Evolutionary conservation across 2,329 filamentous ascomycete genomes (phyloP), one percentile per base, ranked within the genome.

Genomic region (Hypomyces rosellus): DNA sequence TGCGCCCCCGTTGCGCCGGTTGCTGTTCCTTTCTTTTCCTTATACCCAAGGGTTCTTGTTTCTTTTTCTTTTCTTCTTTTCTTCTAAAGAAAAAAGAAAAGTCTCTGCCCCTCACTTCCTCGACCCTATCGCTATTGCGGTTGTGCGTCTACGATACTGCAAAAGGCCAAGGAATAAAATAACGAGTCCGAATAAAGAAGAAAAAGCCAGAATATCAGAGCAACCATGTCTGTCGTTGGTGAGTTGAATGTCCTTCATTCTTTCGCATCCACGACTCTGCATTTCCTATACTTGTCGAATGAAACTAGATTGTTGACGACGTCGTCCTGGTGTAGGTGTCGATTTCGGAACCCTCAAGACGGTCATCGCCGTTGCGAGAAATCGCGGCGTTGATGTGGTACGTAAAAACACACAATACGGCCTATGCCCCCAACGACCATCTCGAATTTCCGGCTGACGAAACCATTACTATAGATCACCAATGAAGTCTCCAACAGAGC

Each of bases 401-500:
- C 69, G 90, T 93, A 67, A 38, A 12, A 38, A 38, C 13, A 38
- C 14, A 38, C 14, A 38, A 13, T n/a, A 16, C 14, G 4, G 12
- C 14, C 5, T 16, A 12, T 38, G 11, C 25, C 25, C 25, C 8
- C 25, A 8, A 30, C 6, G 6, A 6, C 25, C n/a, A 16, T 9
- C 34, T 52, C 14, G 50, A 25, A 37, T 15, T n/a, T 20, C 20
- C 14, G 22, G 5, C 47, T 54, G 54, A 63, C 58, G 54, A 48
- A 18, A 37, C 16, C 39, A 30, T 38, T 46, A n/a, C 48, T 62
- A 51, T 65, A 96, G 90, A 95, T 99, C 69, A 87, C 89, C 76
- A 99, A 99, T 80, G 93, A 99, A 75, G 93, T 97, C 63, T 99
- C 93, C 61, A 97, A 99, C 81, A 86, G 93, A 74, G 85, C 89